Base-by-base conservation (phyloP, 371 early-diverging fungal species). In the Polyrhizophydium stewartii region DNA sequence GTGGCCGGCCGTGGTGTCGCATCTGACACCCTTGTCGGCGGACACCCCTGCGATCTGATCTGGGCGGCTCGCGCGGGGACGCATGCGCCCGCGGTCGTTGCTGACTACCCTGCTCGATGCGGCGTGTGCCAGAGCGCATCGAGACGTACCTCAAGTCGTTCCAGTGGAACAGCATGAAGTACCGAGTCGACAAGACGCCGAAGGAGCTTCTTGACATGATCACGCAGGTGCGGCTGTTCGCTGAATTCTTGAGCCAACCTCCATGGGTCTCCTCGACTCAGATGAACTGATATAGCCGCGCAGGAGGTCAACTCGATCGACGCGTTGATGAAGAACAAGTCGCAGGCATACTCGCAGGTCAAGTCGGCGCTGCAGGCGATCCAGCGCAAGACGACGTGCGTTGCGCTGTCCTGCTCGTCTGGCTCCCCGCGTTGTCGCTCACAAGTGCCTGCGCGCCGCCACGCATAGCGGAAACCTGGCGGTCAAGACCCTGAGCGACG, bases 81-180 rank as follows among this genome's bases (percentile, higher is more conserved):
- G n/a, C n/a, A n/a, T n/a, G n/a, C n/a, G n/a, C n/a, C n/a, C n/a
- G n/a, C n/a, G n/a, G n/a, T n/a, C n/a, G n/a, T n/a, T n/a, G n/a
- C n/a, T n/a, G n/a, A n/a, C n/a, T n/a, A n/a, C n/a, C n/a, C n/a
- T n/a, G n/a, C n/a, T n/a, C n/a, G n/a, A n/a, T n/a, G n/a, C n/a
- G n/a, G n/a, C n/a, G n/a, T n/a, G n/a, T n/a, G 21, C 7, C 70
- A 92, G 91, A 91, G 75, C 65, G 86, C 52, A 81, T 94, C 31
- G 94, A 93, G 62, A 80, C 88, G 52, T 96, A 88, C 61, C 72
- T 96, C 22, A 83, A 85, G 60, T 76, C 85, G 30, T 96, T 96
- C 67, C 81, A 87, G 55, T 97, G 98, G 98, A 93, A 96, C 72
- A 85, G 87, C n/a, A 88, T 93, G 87, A 96, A 94, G 74, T 97